Conservation (phyloP, 441 rosid species). For the Erysimum cheiri region DNA sequence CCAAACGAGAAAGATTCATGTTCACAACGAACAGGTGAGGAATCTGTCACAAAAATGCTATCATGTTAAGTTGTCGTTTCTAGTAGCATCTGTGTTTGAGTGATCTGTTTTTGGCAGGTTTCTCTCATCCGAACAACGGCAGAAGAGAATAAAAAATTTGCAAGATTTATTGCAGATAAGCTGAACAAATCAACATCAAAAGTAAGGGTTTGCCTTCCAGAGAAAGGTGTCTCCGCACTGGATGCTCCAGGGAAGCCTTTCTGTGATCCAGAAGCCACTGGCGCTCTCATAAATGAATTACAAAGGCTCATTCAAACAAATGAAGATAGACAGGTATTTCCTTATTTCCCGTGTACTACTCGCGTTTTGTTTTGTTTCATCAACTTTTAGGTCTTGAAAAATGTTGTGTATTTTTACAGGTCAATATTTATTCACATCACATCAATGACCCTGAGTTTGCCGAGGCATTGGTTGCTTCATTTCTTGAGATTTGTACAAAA, state of each 20-base stretch:
- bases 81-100: constrained; percentile 4
- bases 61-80: not conserved
- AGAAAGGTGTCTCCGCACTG: constrained; percentile 82
- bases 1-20: constrained; percentile 70
- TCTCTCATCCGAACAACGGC: constrained; percentile 80
- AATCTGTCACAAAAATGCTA: not conserved
- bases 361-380: constrained; percentile 27
- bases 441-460: constrained; percentile 91
- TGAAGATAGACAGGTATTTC: constrained; percentile 69
- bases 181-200: constrained; percentile 73
- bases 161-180: constrained; percentile 80
- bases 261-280: constrained; percentile 81
- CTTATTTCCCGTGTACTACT: constrained; percentile 28
- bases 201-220: constrained; percentile 73
- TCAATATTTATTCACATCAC: constrained; percentile 66
- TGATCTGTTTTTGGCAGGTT: constrained; percentile 56
- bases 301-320: constrained; percentile 60
- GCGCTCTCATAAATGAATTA: constrained; percentile 66
- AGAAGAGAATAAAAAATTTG: constrained; percentile 81
- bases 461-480: constrained; percentile 74
- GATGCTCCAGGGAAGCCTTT: constrained; percentile 84
- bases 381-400: constrained; percentile 26
- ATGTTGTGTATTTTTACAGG: constrained; percentile 50
- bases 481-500: constrained; percentile 62
- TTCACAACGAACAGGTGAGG: constrained; percentile 82